phyloP scores from a whole-genome alignment of 2,329 filamentous ascomycete genomes.

The Epicoccum nigrum region DNA sequence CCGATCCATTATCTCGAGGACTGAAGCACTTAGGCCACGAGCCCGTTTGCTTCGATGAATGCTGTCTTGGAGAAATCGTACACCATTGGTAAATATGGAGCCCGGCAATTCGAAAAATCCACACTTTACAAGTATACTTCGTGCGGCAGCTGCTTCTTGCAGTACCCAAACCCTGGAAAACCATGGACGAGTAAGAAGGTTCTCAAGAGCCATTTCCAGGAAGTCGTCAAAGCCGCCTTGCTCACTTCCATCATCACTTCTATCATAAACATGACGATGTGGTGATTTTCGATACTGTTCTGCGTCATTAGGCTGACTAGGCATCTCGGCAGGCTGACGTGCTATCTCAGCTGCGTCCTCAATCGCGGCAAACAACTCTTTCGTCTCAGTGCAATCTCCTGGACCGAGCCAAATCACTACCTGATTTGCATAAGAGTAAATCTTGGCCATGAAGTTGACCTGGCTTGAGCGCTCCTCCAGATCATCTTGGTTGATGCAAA shows the following conservation, averaged over 20 bases:
- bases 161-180: neutral
- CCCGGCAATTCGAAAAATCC: neutral
- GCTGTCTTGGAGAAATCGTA: neutral
- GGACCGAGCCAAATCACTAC: conserved; percentile 20
- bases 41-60: neutral
- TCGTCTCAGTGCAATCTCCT: neutral
- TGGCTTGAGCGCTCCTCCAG: conserved; percentile 10
- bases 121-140: neutral
- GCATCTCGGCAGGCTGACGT: too few species aligned
- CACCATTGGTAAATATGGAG: neutral
- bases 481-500: conserved; percentile 23
- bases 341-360: neutral
- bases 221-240: neutral
- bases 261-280: too few species aligned
- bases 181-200: neutral
- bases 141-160: neutral
- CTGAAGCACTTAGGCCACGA: too few species aligned
- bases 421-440: conserved; percentile 12
- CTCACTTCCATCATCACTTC: too few species aligned
- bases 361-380: neutral
- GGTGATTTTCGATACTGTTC: too few species aligned
- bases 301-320: too few species aligned
- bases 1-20: neutral
- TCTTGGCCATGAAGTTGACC: conserved; percentile 17
- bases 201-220: neutral